Conservation (phyloP, 192 early-diverging fungal genomes). For the Mortierella antarctica region DNA sequence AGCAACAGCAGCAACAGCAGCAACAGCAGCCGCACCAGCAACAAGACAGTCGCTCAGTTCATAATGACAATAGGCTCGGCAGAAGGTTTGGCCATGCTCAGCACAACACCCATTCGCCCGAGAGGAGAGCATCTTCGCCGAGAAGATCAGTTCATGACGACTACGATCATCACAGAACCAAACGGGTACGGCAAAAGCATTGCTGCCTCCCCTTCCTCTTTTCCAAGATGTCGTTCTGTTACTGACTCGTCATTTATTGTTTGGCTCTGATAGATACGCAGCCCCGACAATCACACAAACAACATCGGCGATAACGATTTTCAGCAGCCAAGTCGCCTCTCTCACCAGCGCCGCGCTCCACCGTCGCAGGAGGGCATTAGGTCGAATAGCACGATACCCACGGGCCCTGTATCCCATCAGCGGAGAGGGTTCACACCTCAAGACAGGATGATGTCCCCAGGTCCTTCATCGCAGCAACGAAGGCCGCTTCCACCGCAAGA, state of each 20-base stretch:
- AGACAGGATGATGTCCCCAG: too few species aligned
- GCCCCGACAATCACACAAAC: too few species aligned
- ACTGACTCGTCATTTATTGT: too few species aligned
- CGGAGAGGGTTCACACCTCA: conserved; percentile 1
- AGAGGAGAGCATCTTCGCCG: not conserved
- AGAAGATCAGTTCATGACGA: not conserved
- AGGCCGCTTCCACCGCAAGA: conserved; percentile 8
- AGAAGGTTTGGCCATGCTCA: conserved; percentile 4
- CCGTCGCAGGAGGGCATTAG: too few species aligned
- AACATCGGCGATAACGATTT: too few species aligned
- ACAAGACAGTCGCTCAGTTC: not conserved
- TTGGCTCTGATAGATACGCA: too few species aligned
- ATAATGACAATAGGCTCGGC: not conserved
- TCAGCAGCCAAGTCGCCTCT: too few species aligned
- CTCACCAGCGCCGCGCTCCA: too few species aligned
- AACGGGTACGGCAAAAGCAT: not conserved
- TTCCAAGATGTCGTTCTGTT: not conserved
- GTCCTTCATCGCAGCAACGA: conserved; percentile 3
- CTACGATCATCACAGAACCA: not conserved
- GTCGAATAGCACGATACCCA: too few species aligned
- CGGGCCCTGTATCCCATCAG: not conserved
- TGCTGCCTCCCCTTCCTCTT: not conserved
- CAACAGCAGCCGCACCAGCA: conserved; percentile 7
- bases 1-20: not conserved
- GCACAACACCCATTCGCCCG: not conserved